phyloP scores from a whole-genome alignment of 176 grass and related monocot species.

The Tuctoria greenei region DNA sequence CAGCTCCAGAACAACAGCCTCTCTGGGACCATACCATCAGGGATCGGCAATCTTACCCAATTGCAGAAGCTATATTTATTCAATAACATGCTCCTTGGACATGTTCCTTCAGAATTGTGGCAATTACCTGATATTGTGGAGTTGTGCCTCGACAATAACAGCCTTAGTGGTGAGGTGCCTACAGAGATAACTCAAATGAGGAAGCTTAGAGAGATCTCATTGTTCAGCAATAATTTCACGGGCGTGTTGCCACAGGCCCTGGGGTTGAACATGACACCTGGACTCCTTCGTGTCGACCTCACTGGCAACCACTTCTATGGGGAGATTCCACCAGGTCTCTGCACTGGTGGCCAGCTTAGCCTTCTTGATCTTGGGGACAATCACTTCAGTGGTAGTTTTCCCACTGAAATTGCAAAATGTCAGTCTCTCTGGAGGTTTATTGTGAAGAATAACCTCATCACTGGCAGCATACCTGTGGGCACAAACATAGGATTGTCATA shows the following conservation, averaged over 20 bases:
- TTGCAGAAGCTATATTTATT: conserved; percentile 40
- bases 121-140: conserved; percentile 37
- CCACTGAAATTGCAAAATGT: conserved; percentile 35
- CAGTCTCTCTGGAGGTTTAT: conserved; percentile 49
- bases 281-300: conserved; percentile 48
- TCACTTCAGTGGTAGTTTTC: conserved; percentile 40
- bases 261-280: conserved; percentile 42
- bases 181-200: conserved; percentile 45
- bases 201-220: conserved; percentile 42
- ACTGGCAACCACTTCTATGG: conserved; percentile 50
- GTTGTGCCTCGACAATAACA: conserved; percentile 41
- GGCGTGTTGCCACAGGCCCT: conserved; percentile 45
- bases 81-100: conserved; percentile 46
- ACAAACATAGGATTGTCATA: conserved; percentile 44
- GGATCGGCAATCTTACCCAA: conserved; percentile 35
- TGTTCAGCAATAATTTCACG: conserved; percentile 44
- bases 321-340: conserved; percentile 42
- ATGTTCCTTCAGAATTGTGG: conserved; percentile 33
- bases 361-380: conserved; percentile 51
- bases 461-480: conserved; percentile 36
- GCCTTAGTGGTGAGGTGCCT: conserved; percentile 46
- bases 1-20: conserved; percentile 52
- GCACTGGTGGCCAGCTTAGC: conserved; percentile 42
- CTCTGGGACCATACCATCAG: conserved; percentile 36
- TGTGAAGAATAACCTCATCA: conserved; percentile 43